A percentile compares a stretch with the other conserved stretches of the same genome.
phyloP scores from a whole-genome alignment of 2,329 filamentous ascomycete species.

The Ophiognomonia clavigignenti-juglandacearum region DNA sequence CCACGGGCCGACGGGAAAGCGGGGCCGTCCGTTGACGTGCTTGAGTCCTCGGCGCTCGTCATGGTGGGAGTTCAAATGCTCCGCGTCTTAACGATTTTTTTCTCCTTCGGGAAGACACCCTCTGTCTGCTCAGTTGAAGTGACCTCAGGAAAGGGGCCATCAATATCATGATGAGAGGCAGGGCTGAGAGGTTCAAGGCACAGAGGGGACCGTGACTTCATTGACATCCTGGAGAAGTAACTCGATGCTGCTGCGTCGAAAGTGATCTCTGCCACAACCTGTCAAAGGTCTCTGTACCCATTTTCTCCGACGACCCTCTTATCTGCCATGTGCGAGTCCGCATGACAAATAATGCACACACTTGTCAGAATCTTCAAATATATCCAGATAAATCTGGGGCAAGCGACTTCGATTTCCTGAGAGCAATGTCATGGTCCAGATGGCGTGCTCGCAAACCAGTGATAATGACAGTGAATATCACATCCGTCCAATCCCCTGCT shows the following conservation, averaged over 20 bases:
- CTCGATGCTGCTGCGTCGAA: neutral
- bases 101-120: no score
- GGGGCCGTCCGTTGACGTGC: conserved; percentile 4
- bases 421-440: conserved; percentile 5
- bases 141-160: no score
- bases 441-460: conserved; percentile 14
- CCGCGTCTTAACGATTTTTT: neutral
- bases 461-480: conserved; percentile 5
- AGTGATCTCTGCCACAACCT: neutral
- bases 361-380: no score
- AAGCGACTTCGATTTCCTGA: neutral
- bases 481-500: neutral
- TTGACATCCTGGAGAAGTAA: no score
- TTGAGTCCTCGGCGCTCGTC: conserved; percentile 5
- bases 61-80: neutral
- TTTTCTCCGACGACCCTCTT: neutral
- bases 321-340: neutral
- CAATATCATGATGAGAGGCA: no score
- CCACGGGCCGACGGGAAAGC: no score
- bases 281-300: neutral
- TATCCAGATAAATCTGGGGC: neutral
- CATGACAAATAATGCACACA: no score
- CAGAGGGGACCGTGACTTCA: no score
- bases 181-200: no score
- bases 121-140: no score